These are phyloP conservation scores for Brachypodium distachyon DNA, from an alignment of 202 grass and related monocot genomes.

Conservation along the genomic window DNA sequence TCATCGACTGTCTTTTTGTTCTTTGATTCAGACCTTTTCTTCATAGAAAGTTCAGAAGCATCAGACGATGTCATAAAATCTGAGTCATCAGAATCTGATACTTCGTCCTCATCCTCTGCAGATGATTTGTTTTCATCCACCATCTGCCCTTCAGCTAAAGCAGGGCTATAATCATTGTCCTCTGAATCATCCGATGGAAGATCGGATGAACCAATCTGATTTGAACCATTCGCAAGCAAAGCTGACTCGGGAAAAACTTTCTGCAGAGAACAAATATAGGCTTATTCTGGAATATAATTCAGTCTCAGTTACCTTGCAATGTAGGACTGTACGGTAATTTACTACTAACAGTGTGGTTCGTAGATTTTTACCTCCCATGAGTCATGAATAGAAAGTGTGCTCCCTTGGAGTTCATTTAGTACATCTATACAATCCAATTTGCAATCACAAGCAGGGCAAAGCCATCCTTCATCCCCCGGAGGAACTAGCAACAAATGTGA, in stretches of 20 bases:
- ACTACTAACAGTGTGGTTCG: not conserved
- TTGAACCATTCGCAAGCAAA: constrained; percentile 40
- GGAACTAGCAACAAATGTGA: constrained; percentile 58
- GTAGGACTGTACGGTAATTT: not conserved
- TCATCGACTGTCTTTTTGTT: constrained; percentile 39
- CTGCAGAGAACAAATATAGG: constrained; percentile 39
- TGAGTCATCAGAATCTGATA: constrained; percentile 38
- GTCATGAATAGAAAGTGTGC: constrained; percentile 70
- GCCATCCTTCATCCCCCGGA: constrained; percentile 71
- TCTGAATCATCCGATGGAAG: constrained; percentile 54
- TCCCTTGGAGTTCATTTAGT: constrained; percentile 89
- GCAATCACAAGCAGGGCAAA: constrained; percentile 89
- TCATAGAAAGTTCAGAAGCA: constrained; percentile 27
- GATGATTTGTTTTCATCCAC: constrained; percentile 30
- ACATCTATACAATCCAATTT: constrained; percentile 79
- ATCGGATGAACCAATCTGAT: constrained; percentile 42
- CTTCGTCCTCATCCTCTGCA: constrained; percentile 33
- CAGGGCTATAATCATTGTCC: constrained; percentile 54
- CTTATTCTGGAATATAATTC: not conserved
- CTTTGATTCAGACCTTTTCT: constrained; percentile 34
- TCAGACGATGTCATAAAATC: constrained; percentile 55
- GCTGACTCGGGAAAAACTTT: constrained; percentile 91
- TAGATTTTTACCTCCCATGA: constrained; percentile 79
- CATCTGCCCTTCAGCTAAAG: constrained; percentile 17
- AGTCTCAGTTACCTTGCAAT: constrained; percentile 7